Base-by-base conservation (phyloP, 805 yeast genomes). In the Wickerhamomyces bovis region DNA sequence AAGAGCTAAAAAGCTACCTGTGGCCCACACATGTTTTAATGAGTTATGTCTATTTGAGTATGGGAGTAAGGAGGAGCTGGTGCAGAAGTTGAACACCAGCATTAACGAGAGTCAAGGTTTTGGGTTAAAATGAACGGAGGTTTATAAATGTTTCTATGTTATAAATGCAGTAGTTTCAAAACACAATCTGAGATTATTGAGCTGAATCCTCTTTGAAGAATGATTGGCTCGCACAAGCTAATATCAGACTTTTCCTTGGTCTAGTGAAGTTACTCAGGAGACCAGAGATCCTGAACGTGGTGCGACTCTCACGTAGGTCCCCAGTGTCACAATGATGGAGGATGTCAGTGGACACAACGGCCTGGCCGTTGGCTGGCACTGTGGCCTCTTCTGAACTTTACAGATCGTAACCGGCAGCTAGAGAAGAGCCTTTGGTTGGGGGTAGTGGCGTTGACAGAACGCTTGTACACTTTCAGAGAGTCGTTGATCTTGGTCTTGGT, bases 241-340 rank as follows among this genome's bases (percentile, higher is more conserved):
- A n/a, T n/a, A n/a, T n/a, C n/a, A n/a, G n/a, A n/a, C n/a, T n/a
- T n/a, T n/a, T n/a, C n/a, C n/a, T n/a, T n/a, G n/a, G n/a, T n/a
- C n/a, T n/a, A n/a, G n/a, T n/a, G n/a, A n/a, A n/a, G n/a, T n/a
- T n/a, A 22, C 25, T 9, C 25, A 22, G 25, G 25, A 6, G 6
- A 22, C 25, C 25, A 6, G 9, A 22, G 25, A 22, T 22, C 99
- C 99, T 1, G 96, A 85, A 67, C 99, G 81, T 54, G 99, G 97
- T 10, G 99, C 99, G 53, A 94, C 92, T 62, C 99, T 80, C 45
- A 97, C 99, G 59, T 94, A 94, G 0, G 97, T 89, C 4, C 97
- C 98, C 33, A 70, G 75, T 30, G 99, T 98, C 19, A 94, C 89
- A 38, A 92, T 85, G 52, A 94, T 76, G 4, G 95, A 77, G n/a